These are phyloP conservation scores for Jacaranda copaia DNA, from an alignment of 257 asterid species.

Conservation along the genomic window DNA sequence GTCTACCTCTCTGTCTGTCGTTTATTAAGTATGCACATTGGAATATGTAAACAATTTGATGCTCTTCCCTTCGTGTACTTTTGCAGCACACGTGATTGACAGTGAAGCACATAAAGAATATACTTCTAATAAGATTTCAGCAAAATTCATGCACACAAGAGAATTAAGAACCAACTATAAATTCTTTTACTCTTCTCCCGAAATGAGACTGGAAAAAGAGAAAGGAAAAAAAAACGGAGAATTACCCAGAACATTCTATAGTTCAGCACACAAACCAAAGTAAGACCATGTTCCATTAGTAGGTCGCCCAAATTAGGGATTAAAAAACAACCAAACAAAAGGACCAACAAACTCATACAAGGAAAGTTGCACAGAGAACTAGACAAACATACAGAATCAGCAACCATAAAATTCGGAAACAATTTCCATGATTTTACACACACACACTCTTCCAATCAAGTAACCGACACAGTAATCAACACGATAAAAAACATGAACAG, in stretches of 20 bases:
- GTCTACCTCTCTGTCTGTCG: neutral
- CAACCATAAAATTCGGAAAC: neutral
- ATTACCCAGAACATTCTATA: neutral
- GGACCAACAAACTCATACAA: neutral
- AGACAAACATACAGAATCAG: neutral
- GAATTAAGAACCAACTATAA: neutral
- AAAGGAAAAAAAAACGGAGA: neutral
- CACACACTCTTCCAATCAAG: neutral
- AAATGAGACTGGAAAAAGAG: neutral
- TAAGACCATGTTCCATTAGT: neutral
- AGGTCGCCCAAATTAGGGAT: neutral
- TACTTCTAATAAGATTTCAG: neutral
- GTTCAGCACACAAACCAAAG: neutral
- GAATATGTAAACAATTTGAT: neutral
- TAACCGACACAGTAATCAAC: neutral
- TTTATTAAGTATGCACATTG: neutral
- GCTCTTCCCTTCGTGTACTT: neutral
- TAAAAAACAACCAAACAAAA: neutral
- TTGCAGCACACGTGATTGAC: neutral
- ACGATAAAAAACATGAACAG: neutral
- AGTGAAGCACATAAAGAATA: neutral
- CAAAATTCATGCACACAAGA: neutral
- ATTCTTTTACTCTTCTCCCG: neutral
- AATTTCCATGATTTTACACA: neutral
- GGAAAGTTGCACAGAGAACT: neutral